Base-by-base conservation (phyloP, 1,139 yeast genomes). In the Pichia inconspicua region DNA sequence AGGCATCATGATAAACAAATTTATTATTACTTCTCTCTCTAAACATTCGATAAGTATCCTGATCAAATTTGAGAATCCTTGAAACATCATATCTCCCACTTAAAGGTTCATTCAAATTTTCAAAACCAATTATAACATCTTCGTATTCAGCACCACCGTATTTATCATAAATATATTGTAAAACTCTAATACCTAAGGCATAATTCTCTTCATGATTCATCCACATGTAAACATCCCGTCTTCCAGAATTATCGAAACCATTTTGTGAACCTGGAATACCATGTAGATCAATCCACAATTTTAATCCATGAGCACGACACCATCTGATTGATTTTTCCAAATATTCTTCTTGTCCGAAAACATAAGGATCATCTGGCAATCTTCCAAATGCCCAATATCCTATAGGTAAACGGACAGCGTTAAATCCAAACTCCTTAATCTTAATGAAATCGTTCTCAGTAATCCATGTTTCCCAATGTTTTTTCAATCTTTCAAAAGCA, bases 381-480 rank as follows among this genome's bases (percentile, higher is more conserved):
- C 71, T 67, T 45, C 74, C 67, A 66, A 85, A 92, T 4, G 97
- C 97, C 98, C 98, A 90, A 71, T 90, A 92, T 8, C 97, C 97
- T 53, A 90, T 78, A 28, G 97, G 97, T 51, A 90, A 84, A 59
- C 97, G 78, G 36, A 87, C 96, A 53, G 84, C 73, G 67, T 90
- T 90, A 58, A 90, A 74, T 1, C 97, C 97, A 57, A 77, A 75
- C 11, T 63, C 57, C 32, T 75, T 73, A 49, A 92, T 86, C 49
- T 73, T 68, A 45, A 65, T 55, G 58, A 90, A 81, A 66, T 90
- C 98, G 32, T 69, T 66, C 61, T 86, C 94, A 4, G 83, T 79
- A 64, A 80, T 78, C 83, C 88, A 90, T 12, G 85, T 69, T 43
- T 69, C 64, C 97, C 97, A 92, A 68, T 90, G 98, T 27, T 71